phyloP scores from a whole-genome alignment of 2,329 filamentous ascomycete genomes.

The Hymenotorrendiella dingleyae region DNA sequence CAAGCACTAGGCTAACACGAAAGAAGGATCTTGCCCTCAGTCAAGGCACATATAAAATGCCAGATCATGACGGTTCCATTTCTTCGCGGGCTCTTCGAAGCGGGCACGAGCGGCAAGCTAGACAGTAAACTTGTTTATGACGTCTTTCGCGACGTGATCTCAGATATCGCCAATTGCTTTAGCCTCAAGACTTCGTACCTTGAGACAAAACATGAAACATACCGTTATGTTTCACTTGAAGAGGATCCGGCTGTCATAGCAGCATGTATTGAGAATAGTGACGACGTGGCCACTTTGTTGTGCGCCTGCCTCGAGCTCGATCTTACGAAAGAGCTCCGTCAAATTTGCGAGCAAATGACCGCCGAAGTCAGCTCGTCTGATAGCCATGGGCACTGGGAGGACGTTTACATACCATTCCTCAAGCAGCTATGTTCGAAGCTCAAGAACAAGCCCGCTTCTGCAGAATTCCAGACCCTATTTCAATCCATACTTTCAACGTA shows the following conservation, averaged over 20 bases:
- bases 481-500: constrained; percentile 6
- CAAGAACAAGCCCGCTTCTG: not conserved
- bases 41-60: constrained; percentile 3
- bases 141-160: constrained; percentile 7
- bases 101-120: not conserved
- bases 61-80: constrained; percentile 6
- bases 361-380: not conserved
- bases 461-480: not conserved
- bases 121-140: not conserved
- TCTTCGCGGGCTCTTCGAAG: constrained; percentile 1
- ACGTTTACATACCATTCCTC: constrained; percentile 7
- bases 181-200: not conserved
- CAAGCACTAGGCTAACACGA: not conserved
- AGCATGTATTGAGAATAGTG: constrained; percentile 1
- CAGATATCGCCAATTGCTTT: constrained; percentile 5
- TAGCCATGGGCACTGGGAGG: constrained; percentile 3
- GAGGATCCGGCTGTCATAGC: not conserved
- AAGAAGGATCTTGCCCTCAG: constrained; percentile 3
- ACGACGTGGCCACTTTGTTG: constrained; percentile 7
- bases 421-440: constrained; percentile 1
- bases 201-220: not conserved
- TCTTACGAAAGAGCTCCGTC: not conserved
- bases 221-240: not conserved
- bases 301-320: constrained; percentile 2
- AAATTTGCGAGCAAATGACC: constrained; percentile 1